Evolutionary conservation across 2,329 filamentous ascomycete genomes (phyloP).

Genomic region (Achaetomium macrosporum): DNA sequence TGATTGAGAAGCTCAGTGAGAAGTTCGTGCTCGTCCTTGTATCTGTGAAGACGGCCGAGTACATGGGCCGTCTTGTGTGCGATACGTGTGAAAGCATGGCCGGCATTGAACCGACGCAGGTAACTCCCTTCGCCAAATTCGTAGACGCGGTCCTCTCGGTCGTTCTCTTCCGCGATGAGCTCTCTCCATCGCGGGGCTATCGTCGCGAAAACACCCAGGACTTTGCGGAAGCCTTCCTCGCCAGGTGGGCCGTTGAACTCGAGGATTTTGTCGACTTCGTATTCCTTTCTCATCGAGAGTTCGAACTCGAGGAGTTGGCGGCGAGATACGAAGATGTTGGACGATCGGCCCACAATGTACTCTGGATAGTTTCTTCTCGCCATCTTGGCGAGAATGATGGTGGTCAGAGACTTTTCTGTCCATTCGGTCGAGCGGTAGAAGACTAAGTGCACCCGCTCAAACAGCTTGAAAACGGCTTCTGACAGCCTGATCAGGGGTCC

Average conservation of each 20-base stretch:
- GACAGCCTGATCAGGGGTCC: constrained; percentile 83
- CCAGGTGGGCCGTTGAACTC: constrained; percentile 70
- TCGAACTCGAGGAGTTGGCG: constrained; percentile 80
- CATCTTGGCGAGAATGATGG: constrained; percentile 89
- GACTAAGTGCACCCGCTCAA: constrained; percentile 89
- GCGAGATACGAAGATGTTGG: constrained; percentile 80
- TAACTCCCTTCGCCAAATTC: constrained; percentile 83
- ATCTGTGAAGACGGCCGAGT: constrained; percentile 74
- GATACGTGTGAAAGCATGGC: constrained; percentile 89
- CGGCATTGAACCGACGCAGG: constrained; percentile 80
- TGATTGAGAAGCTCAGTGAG: constrained; percentile 72
- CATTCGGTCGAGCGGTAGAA: constrained; percentile 95
- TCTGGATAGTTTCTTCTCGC: constrained; percentile 80
- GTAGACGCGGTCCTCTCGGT: constrained; percentile 71
- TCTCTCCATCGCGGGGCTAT: constrained; percentile 76
- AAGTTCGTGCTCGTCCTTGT: constrained; percentile 69
- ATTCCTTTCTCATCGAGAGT: constrained; percentile 74
- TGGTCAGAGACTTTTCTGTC: constrained; percentile 94
- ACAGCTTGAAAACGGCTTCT: constrained; percentile 65
- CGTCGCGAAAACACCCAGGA: constrained; percentile 66
- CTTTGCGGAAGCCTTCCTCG: constrained; percentile 57
- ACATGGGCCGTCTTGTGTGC: constrained; percentile 80
- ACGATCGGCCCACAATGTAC: constrained; percentile 84
- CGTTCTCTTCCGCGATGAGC: constrained; percentile 66
- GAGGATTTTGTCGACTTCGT: constrained; percentile 71